These are phyloP conservation scores for Cercospora brassicicola DNA, from an alignment of 2,329 filamentous ascomycete genomes.

Conservation along the genomic window DNA sequence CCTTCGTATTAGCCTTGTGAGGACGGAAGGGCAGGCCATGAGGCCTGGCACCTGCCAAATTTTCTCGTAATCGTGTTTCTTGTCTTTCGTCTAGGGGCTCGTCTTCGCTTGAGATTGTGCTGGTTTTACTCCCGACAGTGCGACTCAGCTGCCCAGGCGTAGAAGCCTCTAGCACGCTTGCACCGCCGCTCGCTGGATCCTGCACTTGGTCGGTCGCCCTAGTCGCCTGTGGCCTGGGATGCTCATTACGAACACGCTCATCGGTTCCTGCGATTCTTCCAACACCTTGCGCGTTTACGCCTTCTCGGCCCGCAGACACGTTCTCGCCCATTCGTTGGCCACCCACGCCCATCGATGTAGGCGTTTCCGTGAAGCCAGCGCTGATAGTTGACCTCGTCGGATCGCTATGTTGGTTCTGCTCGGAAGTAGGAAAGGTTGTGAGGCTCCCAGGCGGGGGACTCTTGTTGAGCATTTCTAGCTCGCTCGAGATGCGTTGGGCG, in stretches of 20 bases:
- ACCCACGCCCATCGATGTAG: conserved; percentile 12
- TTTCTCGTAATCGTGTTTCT: conserved; percentile 1
- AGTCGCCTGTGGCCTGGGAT: conserved; percentile 16
- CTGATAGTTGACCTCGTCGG: conserved; percentile 16
- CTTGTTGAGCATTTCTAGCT: conserved; percentile 30
- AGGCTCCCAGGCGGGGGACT: conserved; percentile 26
- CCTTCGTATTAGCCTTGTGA: not conserved
- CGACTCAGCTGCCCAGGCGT: not conserved
- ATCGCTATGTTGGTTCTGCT: conserved; percentile 20
- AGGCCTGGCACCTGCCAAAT: conserved; percentile 8
- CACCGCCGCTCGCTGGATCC: conserved; percentile 20
- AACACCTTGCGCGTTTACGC: conserved; percentile 28
- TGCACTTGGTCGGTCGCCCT: conserved; percentile 5
- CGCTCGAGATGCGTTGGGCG: conserved; percentile 30
- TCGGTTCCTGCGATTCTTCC: conserved; percentile 12
- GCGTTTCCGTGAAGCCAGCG: conserved; percentile 24
- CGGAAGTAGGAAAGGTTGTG: conserved; percentile 12
- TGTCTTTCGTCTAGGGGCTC: not conserved
- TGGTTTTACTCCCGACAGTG: not conserved
- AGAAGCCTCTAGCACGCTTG: conserved; percentile 15
- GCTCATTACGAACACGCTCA: conserved; percentile 18
- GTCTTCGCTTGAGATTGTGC: not conserved
- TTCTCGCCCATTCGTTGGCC: conserved; percentile 30
- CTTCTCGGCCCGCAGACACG: conserved; percentile 27
- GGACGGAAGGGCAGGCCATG: conserved; percentile 14